Percentiles rank a stretch among this genome's conserved stretches.
Evolutionary conservation across 2,329 filamentous ascomycete species (phyloP).

Genomic region (Teratosphaeria viscida): DNA sequence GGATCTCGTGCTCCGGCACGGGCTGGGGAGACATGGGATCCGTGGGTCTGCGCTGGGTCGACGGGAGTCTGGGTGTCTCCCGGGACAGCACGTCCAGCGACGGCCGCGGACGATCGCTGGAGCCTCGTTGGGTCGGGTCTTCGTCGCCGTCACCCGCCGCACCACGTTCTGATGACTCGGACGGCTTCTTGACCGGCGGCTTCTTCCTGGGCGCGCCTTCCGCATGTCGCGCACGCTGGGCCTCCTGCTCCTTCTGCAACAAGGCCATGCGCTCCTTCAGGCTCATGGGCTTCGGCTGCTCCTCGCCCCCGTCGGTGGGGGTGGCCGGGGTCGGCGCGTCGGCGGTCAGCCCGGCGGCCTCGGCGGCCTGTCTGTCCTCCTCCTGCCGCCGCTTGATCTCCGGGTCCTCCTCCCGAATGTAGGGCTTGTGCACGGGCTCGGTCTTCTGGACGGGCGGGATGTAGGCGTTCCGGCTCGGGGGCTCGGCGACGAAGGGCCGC

Average conservation of each 20-base stretch:
- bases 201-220: conserved; percentile 75
- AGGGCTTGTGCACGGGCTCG: conserved; percentile 59
- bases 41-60: conserved; percentile 25
- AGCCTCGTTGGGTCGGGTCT: conserved; percentile 20
- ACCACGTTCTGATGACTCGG: conserved; percentile 34
- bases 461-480: conserved; percentile 84
- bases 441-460: conserved; percentile 65
- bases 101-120: conserved; percentile 20
- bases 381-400: conserved; percentile 51
- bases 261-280: conserved; percentile 92
- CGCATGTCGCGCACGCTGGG: conserved; percentile 73
- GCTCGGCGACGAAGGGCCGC: conserved; percentile 92
- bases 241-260: conserved; percentile 85
- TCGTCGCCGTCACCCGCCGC: conserved; percentile 27
- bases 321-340: conserved; percentile 33
- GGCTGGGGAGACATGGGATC: conserved; percentile 27
- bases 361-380: conserved; percentile 56
- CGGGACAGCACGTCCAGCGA: conserved; percentile 27
- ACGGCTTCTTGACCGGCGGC: conserved; percentile 50
- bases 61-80: conserved; percentile 28
- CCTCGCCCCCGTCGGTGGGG: conserved; percentile 48
- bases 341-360: conserved; percentile 50
- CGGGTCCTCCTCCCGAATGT: conserved; percentile 80
- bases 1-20: conserved; percentile 39
- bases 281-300: conserved; percentile 82